These are phyloP conservation scores for Eucalyptus cloeziana DNA, from an alignment of 345 rosid genomes.

Conservation along the genomic window DNA sequence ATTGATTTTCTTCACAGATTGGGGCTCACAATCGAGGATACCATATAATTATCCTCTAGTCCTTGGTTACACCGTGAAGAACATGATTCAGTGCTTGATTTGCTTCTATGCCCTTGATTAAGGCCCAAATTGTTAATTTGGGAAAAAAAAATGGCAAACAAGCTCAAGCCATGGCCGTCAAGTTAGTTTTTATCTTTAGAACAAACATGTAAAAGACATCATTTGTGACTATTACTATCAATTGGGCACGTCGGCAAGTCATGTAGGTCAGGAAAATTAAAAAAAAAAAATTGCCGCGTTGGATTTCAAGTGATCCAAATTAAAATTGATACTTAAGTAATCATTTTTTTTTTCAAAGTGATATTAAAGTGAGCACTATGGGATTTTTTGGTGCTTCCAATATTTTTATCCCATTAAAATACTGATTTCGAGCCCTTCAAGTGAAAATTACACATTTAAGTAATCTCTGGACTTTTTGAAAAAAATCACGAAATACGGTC, in stretches of 20 bases:
- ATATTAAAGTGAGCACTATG: accelerated
- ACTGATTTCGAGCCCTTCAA: accelerated
- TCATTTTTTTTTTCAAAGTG: accelerated
- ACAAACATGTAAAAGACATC: neutral
- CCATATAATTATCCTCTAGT: constrained; percentile 69
- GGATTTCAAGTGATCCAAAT: accelerated
- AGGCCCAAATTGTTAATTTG: neutral
- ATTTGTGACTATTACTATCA: too few relatives aligned
- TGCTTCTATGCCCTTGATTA: neutral
- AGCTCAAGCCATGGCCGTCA: neutral
- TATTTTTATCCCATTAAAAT: neutral
- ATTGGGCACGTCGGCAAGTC: too few relatives aligned
- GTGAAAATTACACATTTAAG: neutral
- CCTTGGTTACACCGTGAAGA: constrained; percentile 87
- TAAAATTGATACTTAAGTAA: accelerated
- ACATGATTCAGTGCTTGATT: constrained; percentile 35
- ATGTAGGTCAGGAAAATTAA: accelerated
- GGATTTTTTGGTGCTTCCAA: accelerated
- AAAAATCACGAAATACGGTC: neutral
- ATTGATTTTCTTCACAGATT: constrained; percentile 61
- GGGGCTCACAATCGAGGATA: constrained; percentile 67
- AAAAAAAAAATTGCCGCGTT: accelerated
- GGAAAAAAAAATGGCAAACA: neutral
- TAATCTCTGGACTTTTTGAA: accelerated
- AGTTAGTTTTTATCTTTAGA: neutral